These are phyloP conservation scores for Narthecium ossifragum DNA, from an alignment of 106 monocot genomes.

Conservation along the genomic window DNA sequence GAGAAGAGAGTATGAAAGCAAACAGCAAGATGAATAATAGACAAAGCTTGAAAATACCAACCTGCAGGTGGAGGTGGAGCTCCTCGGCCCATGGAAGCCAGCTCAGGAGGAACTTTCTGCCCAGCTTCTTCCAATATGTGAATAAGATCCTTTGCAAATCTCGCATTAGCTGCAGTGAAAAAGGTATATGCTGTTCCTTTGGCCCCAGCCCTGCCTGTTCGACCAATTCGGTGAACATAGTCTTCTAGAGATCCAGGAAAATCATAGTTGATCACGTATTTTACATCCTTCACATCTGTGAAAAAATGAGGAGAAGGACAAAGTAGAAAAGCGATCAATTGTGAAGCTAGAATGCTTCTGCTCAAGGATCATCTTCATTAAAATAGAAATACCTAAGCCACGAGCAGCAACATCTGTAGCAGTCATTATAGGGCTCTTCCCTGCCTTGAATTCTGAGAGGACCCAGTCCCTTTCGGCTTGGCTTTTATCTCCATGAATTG, in stretches of 20 bases:
- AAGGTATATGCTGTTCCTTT: constrained; percentile 96
- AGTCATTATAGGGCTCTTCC: constrained; percentile 97
- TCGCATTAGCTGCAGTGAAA: constrained; percentile 92
- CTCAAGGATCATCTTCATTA: background rate
- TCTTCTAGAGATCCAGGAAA: constrained; percentile 97
- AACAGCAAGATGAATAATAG: background rate
- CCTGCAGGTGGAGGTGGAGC: constrained; percentile 66
- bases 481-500: constrained; percentile 96
- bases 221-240: constrained; percentile 88
- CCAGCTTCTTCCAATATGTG: constrained; percentile 88
- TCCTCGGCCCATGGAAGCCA: constrained; percentile 78
- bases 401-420: constrained; percentile 99
- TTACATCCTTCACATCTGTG: constrained; percentile 98
- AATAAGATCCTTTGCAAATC: constrained; percentile 87
- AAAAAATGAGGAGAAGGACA: background rate
- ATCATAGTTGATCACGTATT: constrained; percentile 96
- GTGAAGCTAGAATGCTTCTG: background rate
- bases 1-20: background rate
- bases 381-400: constrained; percentile 59
- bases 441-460: constrained; percentile 92
- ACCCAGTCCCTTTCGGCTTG: constrained; percentile 99
- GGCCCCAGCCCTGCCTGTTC: constrained; percentile 88
- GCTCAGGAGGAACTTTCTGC: constrained; percentile 81
- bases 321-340: background rate
- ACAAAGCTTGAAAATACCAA: constrained; percentile 9